Evolutionary conservation across 106 monocot genomes (phyloP), one percentile per base, ranked within the genome.

Genomic region (Triglochin maritima): DNA sequence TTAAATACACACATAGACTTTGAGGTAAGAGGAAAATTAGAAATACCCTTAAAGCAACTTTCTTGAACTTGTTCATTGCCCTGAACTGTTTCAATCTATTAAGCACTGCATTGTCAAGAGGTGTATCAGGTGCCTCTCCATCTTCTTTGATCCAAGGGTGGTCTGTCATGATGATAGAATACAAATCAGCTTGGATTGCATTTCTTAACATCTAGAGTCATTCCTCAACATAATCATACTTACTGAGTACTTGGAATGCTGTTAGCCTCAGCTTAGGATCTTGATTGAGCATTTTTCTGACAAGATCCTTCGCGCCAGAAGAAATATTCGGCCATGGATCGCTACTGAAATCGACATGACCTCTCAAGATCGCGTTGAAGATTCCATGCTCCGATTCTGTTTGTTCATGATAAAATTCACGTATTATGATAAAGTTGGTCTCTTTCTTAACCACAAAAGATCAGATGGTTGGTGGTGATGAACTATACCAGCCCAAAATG

Each of bases 71-170:
- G 79, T 83, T 83, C 82, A 83, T 79, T 51, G 78, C 82, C 68
- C 75, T 75, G 68, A 83, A 83, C 55, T 83, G 79, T 72, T 79
- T 83, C 68, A 83, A 50, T 57, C 79, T 66, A 44, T 59, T 72
- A 41, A 79, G 79, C 4, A 83, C 82, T 6, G 79, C 78, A 49
- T 79, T 79, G 75, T 83, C 82, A 50, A 83, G 82, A 50, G 82
- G 82, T 15, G 71, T 76, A 59, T 83, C 82, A 64, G 82, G 82
- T 59, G 82, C 82, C 29, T 83, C 82, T 60, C 82, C 82, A 58
- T 82, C 82, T 72, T 81, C 81, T 69, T 76, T 83, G 64, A 83
- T 83, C 82, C 82, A 83, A 49, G 82, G 75, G 69, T 83, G 82
- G 72, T 83, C 82, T 83, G 50, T 53, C 9, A 43, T 57, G 15